phyloP scores from a whole-genome alignment of 192 early-diverging fungal genomes.

The Linnemannia exigua region DNA sequence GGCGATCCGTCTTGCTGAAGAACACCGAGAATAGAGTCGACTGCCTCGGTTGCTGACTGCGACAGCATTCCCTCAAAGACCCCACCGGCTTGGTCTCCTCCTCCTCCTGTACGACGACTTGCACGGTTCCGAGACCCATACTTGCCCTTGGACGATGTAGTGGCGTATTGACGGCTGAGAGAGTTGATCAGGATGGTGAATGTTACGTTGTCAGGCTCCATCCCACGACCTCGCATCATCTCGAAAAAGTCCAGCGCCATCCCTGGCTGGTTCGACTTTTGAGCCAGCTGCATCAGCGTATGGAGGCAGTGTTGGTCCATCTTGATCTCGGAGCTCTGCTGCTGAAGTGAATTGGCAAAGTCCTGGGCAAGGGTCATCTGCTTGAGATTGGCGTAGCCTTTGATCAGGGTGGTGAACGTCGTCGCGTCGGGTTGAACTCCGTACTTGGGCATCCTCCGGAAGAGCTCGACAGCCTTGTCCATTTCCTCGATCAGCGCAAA shows the following conservation, averaged over 20 bases:
- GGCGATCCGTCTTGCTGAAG: slow-evolving; percentile 22
- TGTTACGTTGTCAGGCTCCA: slow-evolving; percentile 34
- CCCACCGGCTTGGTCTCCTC: neutral
- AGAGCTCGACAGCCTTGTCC: slow-evolving; percentile 54
- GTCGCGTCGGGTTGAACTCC: slow-evolving; percentile 41
- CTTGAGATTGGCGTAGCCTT: slow-evolving; percentile 43
- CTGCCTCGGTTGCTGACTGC: slow-evolving; percentile 10
- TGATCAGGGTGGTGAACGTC: slow-evolving; percentile 51
- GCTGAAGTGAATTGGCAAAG: slow-evolving; percentile 45
- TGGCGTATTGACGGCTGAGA: slow-evolving; percentile 24
- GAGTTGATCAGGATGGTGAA: slow-evolving; percentile 44
- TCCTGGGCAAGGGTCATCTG: slow-evolving; percentile 28
- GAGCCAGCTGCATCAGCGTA: slow-evolving; percentile 50
- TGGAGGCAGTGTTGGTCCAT: slow-evolving; percentile 45
- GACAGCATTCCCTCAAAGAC: neutral
- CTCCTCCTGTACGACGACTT: neutral
- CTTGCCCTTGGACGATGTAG: neutral
- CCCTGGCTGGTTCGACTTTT: slow-evolving; percentile 41
- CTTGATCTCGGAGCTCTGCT: slow-evolving; percentile 18
- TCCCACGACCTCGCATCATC: slow-evolving; percentile 50
- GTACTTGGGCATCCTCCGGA: slow-evolving; percentile 53
- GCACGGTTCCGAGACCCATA: neutral
- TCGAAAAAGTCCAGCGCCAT: slow-evolving; percentile 55
- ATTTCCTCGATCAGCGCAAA: slow-evolving; percentile 46
- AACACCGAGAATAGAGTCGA: slow-evolving; percentile 36